Evolutionary conservation across 1,139 yeast species (phyloP).

Genomic region (Candida sp.): DNA sequence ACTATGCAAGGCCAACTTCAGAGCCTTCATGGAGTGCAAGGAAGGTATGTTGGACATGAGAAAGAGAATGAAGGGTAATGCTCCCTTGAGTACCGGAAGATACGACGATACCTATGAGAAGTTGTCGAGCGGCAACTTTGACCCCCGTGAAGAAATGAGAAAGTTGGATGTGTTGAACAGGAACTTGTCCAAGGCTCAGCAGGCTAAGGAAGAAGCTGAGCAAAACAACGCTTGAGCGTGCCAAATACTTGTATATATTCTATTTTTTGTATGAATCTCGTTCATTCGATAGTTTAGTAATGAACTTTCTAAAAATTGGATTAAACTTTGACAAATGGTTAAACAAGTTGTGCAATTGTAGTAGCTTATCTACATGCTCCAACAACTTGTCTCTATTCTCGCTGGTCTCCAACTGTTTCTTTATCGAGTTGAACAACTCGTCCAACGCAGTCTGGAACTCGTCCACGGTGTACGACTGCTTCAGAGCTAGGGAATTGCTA

Average conservation of each 20-base stretch:
- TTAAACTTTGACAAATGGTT: constrained; percentile 53
- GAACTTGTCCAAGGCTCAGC: constrained; percentile 40
- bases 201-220: constrained; percentile 23
- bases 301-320: constrained; percentile 44
- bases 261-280: constrained; percentile 9
- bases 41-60: constrained; percentile 88
- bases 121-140: constrained; percentile 78
- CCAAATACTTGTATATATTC: neutral
- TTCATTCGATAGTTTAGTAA: constrained; percentile 10
- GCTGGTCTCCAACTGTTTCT: constrained; percentile 11
- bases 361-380: constrained; percentile 42
- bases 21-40: constrained; percentile 88
- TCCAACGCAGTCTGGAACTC: constrained; percentile 43
- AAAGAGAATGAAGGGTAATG: constrained; percentile 93
- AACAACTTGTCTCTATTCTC: constrained; percentile 28
- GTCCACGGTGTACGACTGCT: constrained; percentile 17
- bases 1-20: constrained; percentile 82
- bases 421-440: constrained; percentile 40
- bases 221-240: neutral
- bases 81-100: constrained; percentile 90
- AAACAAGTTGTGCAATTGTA: constrained; percentile 55
- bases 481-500: constrained; percentile 19
- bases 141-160: constrained; percentile 78
- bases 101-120: constrained; percentile 87
- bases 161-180: constrained; percentile 63